Percentiles rank a stretch among this genome's conserved stretches.
Evolutionary conservation across 2,329 filamentous ascomycete genomes (phyloP).

Genomic region (Thielaviopsis punctulata): DNA sequence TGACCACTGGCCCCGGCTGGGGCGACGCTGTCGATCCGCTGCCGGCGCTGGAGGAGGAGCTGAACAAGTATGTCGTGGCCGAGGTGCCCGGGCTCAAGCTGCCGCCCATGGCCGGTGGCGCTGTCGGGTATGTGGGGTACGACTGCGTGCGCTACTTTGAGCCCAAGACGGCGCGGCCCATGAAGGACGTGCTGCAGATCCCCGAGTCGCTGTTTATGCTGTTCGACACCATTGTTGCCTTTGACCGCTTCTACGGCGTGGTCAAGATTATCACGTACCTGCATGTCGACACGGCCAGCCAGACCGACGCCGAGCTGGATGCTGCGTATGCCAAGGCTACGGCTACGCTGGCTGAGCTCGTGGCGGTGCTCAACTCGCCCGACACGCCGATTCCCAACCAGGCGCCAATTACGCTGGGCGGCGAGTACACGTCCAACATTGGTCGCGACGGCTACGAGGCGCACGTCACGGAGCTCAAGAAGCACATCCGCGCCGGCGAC

Average conservation of each 20-base stretch:
- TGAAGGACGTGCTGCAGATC: constrained; percentile 76
- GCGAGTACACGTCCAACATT: constrained; percentile 83
- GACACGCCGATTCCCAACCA: constrained; percentile 66
- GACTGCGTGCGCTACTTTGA: constrained; percentile 97
- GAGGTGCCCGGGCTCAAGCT: constrained; percentile 67
- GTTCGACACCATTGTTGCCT: constrained; percentile 83
- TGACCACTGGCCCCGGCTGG: constrained; percentile 78
- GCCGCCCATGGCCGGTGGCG: constrained; percentile 76
- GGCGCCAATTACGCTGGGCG: constrained; percentile 50
- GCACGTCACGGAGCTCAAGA: constrained; percentile 74
- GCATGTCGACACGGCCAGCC: constrained; percentile 40
- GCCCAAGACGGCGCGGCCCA: constrained; percentile 76
- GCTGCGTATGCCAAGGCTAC: constrained; percentile 47
- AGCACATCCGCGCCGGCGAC: constrained; percentile 79
- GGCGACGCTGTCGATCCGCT: constrained; percentile 73
- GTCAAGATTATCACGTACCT: constrained; percentile 91
- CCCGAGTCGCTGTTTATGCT: constrained; percentile 96
- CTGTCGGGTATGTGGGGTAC: constrained; percentile 92
- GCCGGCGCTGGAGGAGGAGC: constrained; percentile 62
- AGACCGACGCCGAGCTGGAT: constrained; percentile 37
- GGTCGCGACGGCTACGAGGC: constrained; percentile 73
- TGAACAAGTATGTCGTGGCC: constrained; percentile 62
- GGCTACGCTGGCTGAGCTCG: constrained; percentile 44
- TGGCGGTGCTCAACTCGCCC: constrained; percentile 54
- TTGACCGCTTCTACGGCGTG: constrained; percentile 86